These are phyloP conservation scores for Aspergillus ellipticus DNA, from an alignment of 495 filamentous ascomycete species.

Conservation along the genomic window DNA sequence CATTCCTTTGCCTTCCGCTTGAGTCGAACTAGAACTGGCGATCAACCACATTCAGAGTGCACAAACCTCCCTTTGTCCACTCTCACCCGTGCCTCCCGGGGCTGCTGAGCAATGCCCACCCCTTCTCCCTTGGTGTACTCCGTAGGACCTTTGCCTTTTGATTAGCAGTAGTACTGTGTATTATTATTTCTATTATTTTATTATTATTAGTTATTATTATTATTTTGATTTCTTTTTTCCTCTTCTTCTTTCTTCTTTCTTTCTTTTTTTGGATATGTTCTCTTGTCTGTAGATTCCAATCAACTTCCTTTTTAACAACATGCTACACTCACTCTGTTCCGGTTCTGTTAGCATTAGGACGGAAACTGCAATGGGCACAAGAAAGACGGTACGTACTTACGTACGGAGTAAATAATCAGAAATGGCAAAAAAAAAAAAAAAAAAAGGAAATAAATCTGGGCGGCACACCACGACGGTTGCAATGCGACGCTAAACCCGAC, in stretches of 20 bases:
- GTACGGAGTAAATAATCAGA: background rate
- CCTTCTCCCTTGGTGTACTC: conserved; percentile 19
- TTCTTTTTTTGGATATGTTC: conserved; percentile 5
- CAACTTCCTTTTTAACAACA: background rate
- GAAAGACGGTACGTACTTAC: conserved; percentile 11
- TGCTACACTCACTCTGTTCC: background rate
- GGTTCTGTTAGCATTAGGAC: background rate
- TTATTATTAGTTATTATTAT: background rate
- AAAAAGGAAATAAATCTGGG: conserved; percentile 14
- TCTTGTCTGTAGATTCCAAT: background rate
- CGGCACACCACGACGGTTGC: conserved; percentile 31
- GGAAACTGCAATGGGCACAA: background rate
- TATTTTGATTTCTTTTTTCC: background rate
- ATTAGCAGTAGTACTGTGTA: background rate
- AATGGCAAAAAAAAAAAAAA: conserved; percentile 5
- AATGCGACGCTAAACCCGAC: conserved; percentile 34
- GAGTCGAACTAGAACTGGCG: conserved; percentile 25
- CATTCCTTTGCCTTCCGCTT: conserved; percentile 31
- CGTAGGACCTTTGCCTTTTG: conserved; percentile 5
- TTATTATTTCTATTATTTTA: background rate
- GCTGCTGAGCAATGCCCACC: conserved; percentile 23
- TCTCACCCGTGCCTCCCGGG: conserved; percentile 26
- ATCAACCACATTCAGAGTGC: conserved; percentile 31
- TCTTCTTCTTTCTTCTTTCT: conserved; percentile 11
- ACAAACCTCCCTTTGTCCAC: conserved; percentile 23